Evolutionary conservation across 164 flowering plant species (phyloP).

Genomic region (Macadamia integrifolia): DNA sequence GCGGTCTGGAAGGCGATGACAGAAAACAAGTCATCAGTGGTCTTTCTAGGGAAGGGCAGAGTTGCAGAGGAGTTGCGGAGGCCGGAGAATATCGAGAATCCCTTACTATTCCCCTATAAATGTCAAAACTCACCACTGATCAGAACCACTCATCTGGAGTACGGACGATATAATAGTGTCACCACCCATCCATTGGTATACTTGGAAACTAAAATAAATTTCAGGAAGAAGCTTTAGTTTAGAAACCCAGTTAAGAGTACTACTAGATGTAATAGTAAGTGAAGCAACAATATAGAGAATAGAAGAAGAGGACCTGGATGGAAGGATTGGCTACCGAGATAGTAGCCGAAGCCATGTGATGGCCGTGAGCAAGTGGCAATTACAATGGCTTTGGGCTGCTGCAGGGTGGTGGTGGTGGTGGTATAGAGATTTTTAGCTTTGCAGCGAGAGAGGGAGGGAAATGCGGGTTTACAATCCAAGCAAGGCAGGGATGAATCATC

Average conservation of each 20-base stretch:
- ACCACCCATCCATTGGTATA: too few relatives aligned
- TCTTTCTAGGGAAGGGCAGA: slow-evolving; percentile 50
- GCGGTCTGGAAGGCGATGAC: slow-evolving; percentile 75
- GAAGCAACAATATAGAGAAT: not conserved
- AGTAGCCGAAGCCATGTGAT: slow-evolving; percentile 60
- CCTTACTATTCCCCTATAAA: slow-evolving; percentile 51
- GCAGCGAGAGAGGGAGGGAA: not conserved
- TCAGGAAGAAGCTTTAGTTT: too few relatives aligned
- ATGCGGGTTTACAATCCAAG: too few relatives aligned
- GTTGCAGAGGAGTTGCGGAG: slow-evolving; percentile 53
- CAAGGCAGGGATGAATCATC: not conserved
- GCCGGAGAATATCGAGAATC: slow-evolving; percentile 67
- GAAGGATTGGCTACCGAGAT: slow-evolving; percentile 64
- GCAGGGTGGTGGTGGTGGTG: not conserved
- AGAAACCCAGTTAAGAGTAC: not conserved
- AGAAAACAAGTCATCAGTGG: slow-evolving; percentile 64
- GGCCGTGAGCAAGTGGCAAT: not conserved
- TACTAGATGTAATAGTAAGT: not conserved
- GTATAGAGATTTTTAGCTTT: not conserved
- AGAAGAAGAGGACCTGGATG: slow-evolving; percentile 38
- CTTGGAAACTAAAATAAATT: too few relatives aligned
- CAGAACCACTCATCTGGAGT: too few relatives aligned
- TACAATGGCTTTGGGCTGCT: too few relatives aligned
- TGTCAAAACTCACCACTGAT: too few relatives aligned
- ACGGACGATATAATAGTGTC: too few relatives aligned